A percentile compares a stretch with the other conserved stretches of the same genome.
Evolutionary conservation across 2,329 filamentous ascomycete species (phyloP).

Genomic region (Metarhizium album): DNA sequence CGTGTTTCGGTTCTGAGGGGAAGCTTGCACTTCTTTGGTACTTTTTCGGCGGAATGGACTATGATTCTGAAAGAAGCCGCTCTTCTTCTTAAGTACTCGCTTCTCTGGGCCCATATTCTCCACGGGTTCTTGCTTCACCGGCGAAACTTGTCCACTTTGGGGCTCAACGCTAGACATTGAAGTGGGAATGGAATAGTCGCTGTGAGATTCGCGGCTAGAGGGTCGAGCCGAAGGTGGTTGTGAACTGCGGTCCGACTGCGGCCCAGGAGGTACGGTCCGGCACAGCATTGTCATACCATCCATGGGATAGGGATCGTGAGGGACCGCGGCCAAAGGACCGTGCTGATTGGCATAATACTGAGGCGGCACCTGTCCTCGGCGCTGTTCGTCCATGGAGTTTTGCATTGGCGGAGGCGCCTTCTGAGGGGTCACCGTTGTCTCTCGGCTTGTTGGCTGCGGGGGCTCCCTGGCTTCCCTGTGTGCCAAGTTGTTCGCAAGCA

Average conservation of each 20-base stretch:
- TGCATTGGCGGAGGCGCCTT: conserved; percentile 18
- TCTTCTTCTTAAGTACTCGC: conserved; percentile 58
- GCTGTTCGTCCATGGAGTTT: conserved; percentile 11
- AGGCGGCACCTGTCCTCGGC: conserved; percentile 12
- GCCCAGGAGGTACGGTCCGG: conserved; percentile 57
- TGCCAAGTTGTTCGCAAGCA: conserved; percentile 58
- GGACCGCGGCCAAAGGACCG: conserved; percentile 55
- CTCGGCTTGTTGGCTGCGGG: conserved; percentile 33
- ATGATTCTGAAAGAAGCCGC: conserved; percentile 86
- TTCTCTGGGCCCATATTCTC: conserved; percentile 48
- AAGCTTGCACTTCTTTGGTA: conserved; percentile 52
- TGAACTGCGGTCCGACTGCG: conserved; percentile 42
- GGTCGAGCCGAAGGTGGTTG: conserved; percentile 54
- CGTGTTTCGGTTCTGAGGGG: conserved; percentile 41
- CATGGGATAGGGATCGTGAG: conserved; percentile 86
- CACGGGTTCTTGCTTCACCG: conserved; percentile 51
- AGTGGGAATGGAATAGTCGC: conserved; percentile 81
- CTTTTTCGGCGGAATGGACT: conserved; percentile 91
- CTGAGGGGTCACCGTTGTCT: conserved; percentile 41
- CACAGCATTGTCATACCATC: conserved; percentile 98
- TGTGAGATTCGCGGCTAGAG: conserved; percentile 77
- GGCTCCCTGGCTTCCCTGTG: conserved; percentile 42
- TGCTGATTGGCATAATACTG: conserved; percentile 41
- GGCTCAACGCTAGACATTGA: conserved; percentile 82
- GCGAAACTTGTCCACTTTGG: conserved; percentile 61